Evolutionary conservation across 2,329 filamentous ascomycete species (phyloP).

Genomic region (Bipolaris zeicola): DNA sequence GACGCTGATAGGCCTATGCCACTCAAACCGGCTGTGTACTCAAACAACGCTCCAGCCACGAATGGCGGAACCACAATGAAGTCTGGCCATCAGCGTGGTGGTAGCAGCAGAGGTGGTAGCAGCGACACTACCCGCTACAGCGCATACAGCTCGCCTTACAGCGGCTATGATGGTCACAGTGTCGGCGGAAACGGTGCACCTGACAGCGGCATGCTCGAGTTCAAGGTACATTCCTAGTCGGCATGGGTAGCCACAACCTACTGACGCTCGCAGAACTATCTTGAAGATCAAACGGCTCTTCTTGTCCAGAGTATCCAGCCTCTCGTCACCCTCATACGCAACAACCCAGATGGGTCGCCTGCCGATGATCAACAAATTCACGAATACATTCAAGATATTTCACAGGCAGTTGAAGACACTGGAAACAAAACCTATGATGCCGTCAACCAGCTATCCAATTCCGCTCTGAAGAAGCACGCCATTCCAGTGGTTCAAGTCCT

Average conservation of each 20-base stretch:
- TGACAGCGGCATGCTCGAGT: conserved; percentile 58
- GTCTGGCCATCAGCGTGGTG: conserved; percentile 29
- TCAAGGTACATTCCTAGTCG: conserved; percentile 58
- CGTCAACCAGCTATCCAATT: conserved; percentile 54
- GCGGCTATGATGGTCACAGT: conserved; percentile 44
- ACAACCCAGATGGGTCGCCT: conserved; percentile 34
- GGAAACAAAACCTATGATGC: conserved; percentile 66
- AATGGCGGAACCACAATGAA: conserved; percentile 14
- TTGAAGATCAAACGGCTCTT: conserved; percentile 80
- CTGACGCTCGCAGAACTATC: conserved; percentile 64
- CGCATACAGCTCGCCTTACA: conserved; percentile 45
- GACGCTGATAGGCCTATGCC: conserved; percentile 45
- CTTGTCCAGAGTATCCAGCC: conserved; percentile 81
- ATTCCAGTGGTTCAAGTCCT: conserved; percentile 62
- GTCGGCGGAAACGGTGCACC: conserved; percentile 31
- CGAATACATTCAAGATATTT: conserved; percentile 72
- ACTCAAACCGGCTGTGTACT: conserved; percentile 30
- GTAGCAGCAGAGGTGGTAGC: conserved; percentile 47
- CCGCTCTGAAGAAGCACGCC: conserved; percentile 58
- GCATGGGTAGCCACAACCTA: conserved; percentile 3
- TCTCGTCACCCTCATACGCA: conserved; percentile 73
- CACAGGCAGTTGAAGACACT: conserved; percentile 71
- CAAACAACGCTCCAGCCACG: conserved; percentile 23
- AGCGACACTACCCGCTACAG: conserved; percentile 45
- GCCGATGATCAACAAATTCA: conserved; percentile 59